phyloP scores from a whole-genome alignment of 1,139 yeast species.

The Hemisphaericaspora xylofermentans region DNA sequence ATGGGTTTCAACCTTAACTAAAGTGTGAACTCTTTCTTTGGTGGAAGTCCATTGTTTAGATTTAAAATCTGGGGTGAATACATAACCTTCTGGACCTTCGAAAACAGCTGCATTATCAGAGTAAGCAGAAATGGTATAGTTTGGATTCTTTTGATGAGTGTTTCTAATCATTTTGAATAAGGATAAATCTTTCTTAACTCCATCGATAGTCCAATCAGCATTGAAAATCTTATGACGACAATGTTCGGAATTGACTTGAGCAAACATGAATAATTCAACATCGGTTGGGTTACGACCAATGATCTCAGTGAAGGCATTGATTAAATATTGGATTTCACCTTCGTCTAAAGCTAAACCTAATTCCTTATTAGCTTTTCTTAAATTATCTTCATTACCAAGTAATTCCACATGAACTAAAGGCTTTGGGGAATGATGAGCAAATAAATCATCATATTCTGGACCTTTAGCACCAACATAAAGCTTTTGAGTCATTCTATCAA shows the following conservation, averaged over 20 bases:
- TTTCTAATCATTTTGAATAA: constrained; percentile 95
- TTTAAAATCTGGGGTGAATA: constrained; percentile 73
- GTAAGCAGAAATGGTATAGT: constrained; percentile 88
- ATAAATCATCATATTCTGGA: constrained; percentile 69
- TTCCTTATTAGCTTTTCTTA: constrained; percentile 74
- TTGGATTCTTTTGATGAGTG: constrained; percentile 80
- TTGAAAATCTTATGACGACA: constrained; percentile 99
- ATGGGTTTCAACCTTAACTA: constrained; percentile 96
- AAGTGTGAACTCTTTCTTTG: constrained; percentile 79
- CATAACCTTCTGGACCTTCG: constrained; percentile 76
- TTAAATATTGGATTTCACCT: constrained; percentile 89
- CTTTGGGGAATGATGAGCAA: constrained; percentile 77
- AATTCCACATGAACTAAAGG: constrained; percentile 80
- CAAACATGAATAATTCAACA: constrained; percentile 97
- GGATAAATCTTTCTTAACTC: constrained; percentile 66
- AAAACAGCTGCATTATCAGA: constrained; percentile 98
- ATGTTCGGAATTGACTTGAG: constrained; percentile 98
- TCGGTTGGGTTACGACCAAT: constrained; percentile 95
- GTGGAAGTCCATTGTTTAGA: constrained; percentile 72
- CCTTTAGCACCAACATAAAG: constrained; percentile 48
- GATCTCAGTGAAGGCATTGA: constrained; percentile 68
- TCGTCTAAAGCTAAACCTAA: constrained; percentile 90
- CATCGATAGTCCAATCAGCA: constrained; percentile 98
- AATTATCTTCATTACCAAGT: constrained; percentile 57
- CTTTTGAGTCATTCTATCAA: constrained; percentile 93